A percentile compares a stretch with the other conserved stretches of the same genome.
Conservation (phyloP, 306 rosid genomes). For the Castanea crenata region DNA sequence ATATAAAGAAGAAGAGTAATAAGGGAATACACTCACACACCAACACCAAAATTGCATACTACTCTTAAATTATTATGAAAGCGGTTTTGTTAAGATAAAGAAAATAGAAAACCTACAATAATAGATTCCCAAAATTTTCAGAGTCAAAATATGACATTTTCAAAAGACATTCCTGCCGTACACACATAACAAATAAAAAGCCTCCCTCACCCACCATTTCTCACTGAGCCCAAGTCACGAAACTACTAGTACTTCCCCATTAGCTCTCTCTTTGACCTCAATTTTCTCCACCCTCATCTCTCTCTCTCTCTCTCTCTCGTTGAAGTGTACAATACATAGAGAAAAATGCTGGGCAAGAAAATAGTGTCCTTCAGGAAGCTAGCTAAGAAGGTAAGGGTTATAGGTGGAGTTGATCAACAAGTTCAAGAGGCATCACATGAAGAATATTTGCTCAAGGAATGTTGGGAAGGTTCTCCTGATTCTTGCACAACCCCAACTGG, state of each 20-base stretch:
- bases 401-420: constrained; percentile 23
- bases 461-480: constrained; percentile 26
- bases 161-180: constrained; percentile 28
- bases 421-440: constrained; percentile 20
- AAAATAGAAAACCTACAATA: not conserved
- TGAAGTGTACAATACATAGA: not conserved
- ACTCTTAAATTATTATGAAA: not conserved
- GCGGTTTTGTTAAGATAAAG: not conserved
- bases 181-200: constrained; percentile 7
- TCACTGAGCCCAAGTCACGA: constrained; percentile 11
- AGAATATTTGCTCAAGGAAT: constrained; percentile 42
- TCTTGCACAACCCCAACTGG: constrained; percentile 61
- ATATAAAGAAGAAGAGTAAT: no score
- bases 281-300: not conserved
- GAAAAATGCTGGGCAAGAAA: constrained; percentile 57
- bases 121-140: not conserved
- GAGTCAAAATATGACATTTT: constrained; percentile 1
- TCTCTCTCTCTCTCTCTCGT: not conserved
- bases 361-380: constrained; percentile 64
- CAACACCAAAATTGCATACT: not conserved
- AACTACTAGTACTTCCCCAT: not conserved
- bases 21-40: no score
- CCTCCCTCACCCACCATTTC: constrained; percentile 19
- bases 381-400: constrained; percentile 53
- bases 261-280: not conserved